Evolutionary conservation across 805 yeast species (phyloP).

Genomic region (Kluyveromyces starmeri): DNA sequence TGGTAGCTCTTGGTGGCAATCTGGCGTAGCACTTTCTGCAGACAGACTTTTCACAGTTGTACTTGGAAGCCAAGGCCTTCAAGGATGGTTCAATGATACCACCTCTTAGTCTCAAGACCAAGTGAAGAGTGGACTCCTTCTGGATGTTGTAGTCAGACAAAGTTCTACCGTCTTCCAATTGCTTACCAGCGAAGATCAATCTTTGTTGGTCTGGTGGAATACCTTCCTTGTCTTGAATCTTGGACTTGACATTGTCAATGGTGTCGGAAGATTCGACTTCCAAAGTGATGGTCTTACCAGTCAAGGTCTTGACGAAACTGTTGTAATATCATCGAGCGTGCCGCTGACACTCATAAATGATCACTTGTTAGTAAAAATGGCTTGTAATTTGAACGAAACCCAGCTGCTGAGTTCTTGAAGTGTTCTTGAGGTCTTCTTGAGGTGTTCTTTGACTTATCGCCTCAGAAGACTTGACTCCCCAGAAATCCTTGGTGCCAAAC

Average conservation of each 20-base stretch:
- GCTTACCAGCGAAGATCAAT: conserved; percentile 99
- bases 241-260: conserved; percentile 96
- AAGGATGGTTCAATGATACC: conserved; percentile 99
- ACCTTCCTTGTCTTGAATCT: conserved; percentile 99
- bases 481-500: too few species aligned
- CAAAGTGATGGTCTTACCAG: conserved; percentile 93
- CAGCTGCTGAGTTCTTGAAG: too few species aligned
- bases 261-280: conserved; percentile 99
- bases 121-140: conserved; percentile 96
- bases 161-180: conserved; percentile 98
- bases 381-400: too few species aligned
- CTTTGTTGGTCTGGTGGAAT: conserved; percentile 99
- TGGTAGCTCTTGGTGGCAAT: conserved; percentile 99
- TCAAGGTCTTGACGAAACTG: conserved; percentile 74
- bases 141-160: conserved; percentile 99
- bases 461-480: too few species aligned
- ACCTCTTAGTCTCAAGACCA: conserved; percentile 96
- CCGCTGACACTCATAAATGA: too few species aligned
- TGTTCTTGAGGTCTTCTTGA: too few species aligned
- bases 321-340: too few species aligned
- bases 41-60: conserved; percentile 98
- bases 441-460: too few species aligned
- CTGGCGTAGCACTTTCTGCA: conserved; percentile 99
- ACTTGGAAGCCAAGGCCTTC: conserved; percentile 97
- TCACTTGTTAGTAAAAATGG: background rate